These are phyloP conservation scores for Torulaspora quercuum DNA, from an alignment of 805 yeast genomes.

Conservation along the genomic window DNA sequence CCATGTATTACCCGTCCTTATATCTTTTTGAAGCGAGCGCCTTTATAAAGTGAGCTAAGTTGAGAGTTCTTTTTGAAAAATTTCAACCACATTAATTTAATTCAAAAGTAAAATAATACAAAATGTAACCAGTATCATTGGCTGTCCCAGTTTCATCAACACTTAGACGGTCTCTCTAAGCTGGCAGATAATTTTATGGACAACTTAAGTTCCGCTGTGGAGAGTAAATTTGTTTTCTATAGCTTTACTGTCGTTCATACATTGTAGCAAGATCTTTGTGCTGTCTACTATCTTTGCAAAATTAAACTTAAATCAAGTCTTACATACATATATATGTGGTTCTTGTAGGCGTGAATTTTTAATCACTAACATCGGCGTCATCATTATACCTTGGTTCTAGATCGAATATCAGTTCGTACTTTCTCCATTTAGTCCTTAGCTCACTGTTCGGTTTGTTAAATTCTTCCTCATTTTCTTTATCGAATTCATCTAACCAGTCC, in stretches of 20 bases:
- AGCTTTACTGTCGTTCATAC: constrained; percentile 32
- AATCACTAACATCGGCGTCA: constrained; percentile 35
- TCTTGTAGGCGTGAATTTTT: constrained; percentile 3
- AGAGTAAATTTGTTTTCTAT: constrained; percentile 14
- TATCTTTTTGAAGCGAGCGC: no score
- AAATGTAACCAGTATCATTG: constrained; percentile 30
- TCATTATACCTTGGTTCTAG: constrained; percentile 35
- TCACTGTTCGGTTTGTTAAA: constrained; percentile 32
- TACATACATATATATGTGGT: background rate
- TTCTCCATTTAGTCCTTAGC: constrained; percentile 37
- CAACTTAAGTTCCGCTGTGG: constrained; percentile 32
- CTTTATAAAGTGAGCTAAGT: background rate
- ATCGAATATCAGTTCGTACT: constrained; percentile 36
- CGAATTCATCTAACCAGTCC: constrained; percentile 42
- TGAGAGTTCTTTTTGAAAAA: no score
- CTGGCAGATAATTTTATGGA: constrained; percentile 28
- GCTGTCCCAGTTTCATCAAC: constrained; percentile 27
- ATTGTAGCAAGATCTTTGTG: constrained; percentile 3
- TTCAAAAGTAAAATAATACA: constrained; percentile 5
- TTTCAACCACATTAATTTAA: background rate
- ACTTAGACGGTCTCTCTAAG: constrained; percentile 30
- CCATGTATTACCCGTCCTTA: no score
- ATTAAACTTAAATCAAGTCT: background rate
- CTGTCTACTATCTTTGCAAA: no score
- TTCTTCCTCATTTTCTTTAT: constrained; percentile 34